Base-by-base conservation (phyloP, 2,329 filamentous ascomycete genomes). In the Capronia americana region DNA sequence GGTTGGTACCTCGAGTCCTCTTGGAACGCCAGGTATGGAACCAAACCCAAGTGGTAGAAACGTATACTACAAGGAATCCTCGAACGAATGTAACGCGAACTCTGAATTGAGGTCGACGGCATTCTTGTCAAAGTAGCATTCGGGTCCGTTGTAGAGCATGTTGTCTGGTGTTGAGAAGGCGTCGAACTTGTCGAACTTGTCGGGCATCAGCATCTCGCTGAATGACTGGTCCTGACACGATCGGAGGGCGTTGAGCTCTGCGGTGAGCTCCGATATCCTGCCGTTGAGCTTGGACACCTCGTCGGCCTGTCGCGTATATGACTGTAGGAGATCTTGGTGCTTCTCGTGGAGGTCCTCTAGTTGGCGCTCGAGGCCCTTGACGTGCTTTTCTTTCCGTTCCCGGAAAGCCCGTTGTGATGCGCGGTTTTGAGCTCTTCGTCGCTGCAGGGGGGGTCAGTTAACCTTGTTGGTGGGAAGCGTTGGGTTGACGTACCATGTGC, bases 361-460 rank as follows among this genome's bases (percentile, higher is more conserved):
- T 78, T 92, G 92, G 65, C 84, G 90, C 79, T 97, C 93, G 1
- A 96, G 85, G 71, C 93, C 90, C 77, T 92, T 92, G 56, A 96
- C 78, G 74, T 96, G 93, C 81, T 91, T 95, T 79, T 97, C 93
- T 80, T 97, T 97, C 69, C 93, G 90, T 78, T 97, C 93, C 61
- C 93, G 88, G 84, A 97, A 97, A 5, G 93, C 93, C 65, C 93
- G 87, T 79, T 97, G 93, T 4, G 93, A 93, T 8, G 93, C 93
- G 72, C 93, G 87, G 74, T 97, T 97, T 76, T 97, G 93, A 12
- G 95, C 95, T 82, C 98, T 98, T 48, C 93, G 90, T 81, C 96
- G 96, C 92, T 96, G 74, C 55, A 38, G 57, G 12, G 12, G 7
- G 24, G 59, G 57, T 69, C 64, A 69, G 65, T 66, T 10, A 34